phyloP scores from a whole-genome alignment of 2,329 filamentous ascomycete genomes.

The Xylariaceae sp. region DNA sequence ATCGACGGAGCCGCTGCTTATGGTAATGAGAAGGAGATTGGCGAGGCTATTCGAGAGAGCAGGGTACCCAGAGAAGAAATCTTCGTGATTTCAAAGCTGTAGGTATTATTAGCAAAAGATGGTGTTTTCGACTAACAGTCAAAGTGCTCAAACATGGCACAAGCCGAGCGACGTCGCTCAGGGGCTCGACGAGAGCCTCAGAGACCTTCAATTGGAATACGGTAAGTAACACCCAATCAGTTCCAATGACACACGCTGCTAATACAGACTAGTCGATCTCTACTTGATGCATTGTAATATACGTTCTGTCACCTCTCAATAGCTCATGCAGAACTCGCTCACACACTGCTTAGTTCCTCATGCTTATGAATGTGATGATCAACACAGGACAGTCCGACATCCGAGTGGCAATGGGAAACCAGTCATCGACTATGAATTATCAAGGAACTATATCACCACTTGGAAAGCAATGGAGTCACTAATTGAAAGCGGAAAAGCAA shows the following conservation, averaged over 20 bases:
- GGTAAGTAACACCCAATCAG: conserved; percentile 5
- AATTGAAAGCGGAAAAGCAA: conserved; percentile 13
- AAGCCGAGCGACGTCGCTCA: conserved; percentile 11
- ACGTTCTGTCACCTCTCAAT: too few species aligned
- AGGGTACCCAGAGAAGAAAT: conserved; percentile 25
- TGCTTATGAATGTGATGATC: conserved; percentile 12
- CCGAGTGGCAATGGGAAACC: conserved; percentile 12
- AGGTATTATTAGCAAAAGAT: background rate
- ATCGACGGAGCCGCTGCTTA: conserved; percentile 27
- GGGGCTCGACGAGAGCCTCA: conserved; percentile 10
- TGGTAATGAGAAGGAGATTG: conserved; percentile 28
- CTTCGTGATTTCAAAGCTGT: conserved; percentile 30
- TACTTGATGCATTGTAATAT: conserved; percentile 17
- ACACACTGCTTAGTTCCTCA: conserved; percentile 8
- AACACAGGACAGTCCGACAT: conserved; percentile 12
- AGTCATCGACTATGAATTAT: conserved; percentile 11
- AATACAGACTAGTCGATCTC: conserved; percentile 14
- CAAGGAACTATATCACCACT: conserved; percentile 11
- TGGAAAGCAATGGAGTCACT: conserved; percentile 17
- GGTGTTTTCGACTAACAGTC: background rate
- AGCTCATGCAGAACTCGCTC: too few species aligned
- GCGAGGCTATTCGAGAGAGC: conserved; percentile 26
- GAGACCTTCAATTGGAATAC: conserved; percentile 11
- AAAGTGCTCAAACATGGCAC: conserved; percentile 11
- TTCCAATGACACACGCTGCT: conserved; percentile 1